Conservation (phyloP, 1,284 basidiomycete genomes). For the Irpex sp. region DNA sequence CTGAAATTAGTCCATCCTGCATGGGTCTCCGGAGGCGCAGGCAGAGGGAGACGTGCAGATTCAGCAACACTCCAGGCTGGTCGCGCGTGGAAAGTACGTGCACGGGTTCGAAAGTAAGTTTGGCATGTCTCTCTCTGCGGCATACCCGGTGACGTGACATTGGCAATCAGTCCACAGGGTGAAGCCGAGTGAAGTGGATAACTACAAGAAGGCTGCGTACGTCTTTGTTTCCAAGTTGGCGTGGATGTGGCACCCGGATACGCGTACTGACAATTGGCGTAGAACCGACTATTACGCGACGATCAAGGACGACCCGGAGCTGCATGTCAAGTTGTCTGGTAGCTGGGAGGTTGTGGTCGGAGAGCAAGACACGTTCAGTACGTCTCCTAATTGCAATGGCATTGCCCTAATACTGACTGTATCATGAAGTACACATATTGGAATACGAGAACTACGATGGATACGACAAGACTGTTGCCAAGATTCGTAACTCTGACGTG, state of each 20-base stretch:
- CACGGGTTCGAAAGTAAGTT: slow-evolving; percentile 84
- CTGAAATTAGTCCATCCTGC: slow-evolving; percentile 36
- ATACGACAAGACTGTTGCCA: slow-evolving; percentile 66
- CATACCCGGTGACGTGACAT: slow-evolving; percentile 3
- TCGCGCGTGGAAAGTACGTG: slow-evolving; percentile 84
- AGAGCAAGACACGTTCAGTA: slow-evolving; percentile 80
- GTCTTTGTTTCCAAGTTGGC: slow-evolving; percentile 26
- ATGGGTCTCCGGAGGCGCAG: slow-evolving; percentile 85
- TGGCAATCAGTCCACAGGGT: slow-evolving; percentile 69
- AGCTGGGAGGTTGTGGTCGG: slow-evolving; percentile 90
- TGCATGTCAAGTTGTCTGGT: slow-evolving; percentile 85
- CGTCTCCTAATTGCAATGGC: slow-evolving; percentile 20
- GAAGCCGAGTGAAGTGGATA: slow-evolving; percentile 72
- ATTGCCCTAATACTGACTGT: background rate
- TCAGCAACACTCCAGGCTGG: slow-evolving; percentile 79
- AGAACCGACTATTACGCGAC: slow-evolving; percentile 82
- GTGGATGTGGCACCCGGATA: slow-evolving; percentile 1
- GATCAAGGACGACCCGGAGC: slow-evolving; percentile 65
- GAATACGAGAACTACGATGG: slow-evolving; percentile 90
- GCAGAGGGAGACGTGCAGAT: slow-evolving; percentile 73
- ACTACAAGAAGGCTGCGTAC: slow-evolving; percentile 86
- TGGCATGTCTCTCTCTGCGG: slow-evolving; percentile 3
- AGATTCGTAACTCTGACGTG: slow-evolving; percentile 62
- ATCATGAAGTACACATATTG: slow-evolving; percentile 61
- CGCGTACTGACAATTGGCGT: slow-evolving; percentile 8